Evolutionary conservation across 257 asterid species (phyloP).

Genomic region (Nicotiana noctiflora): DNA sequence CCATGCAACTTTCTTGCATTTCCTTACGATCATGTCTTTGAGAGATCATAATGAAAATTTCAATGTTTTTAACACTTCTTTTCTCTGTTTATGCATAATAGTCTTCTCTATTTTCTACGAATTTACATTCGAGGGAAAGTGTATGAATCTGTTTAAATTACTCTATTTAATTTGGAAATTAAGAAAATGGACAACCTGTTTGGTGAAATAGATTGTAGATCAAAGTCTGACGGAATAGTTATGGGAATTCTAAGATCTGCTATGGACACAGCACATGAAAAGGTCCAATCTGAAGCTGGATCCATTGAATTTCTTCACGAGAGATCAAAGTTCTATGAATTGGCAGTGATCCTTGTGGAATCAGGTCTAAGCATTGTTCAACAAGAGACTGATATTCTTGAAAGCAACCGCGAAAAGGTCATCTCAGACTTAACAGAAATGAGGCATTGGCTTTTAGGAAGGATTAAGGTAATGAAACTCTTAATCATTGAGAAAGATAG

Average conservation of each 20-base stretch:
- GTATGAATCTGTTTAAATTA: not conserved
- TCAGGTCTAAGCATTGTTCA: conserved; percentile 49
- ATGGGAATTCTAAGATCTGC: conserved; percentile 69
- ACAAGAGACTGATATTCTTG: conserved; percentile 47
- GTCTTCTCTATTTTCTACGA: not conserved
- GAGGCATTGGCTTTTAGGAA: conserved; percentile 47
- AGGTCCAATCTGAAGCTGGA: conserved; percentile 51
- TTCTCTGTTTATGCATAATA: not conserved
- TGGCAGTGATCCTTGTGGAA: conserved; percentile 61
- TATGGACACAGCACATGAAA: conserved; percentile 72
- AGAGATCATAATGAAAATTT: not conserved
- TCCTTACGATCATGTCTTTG: not conserved
- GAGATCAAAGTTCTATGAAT: conserved; percentile 56
- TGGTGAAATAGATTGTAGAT: conserved; percentile 49
- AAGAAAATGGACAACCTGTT: conserved; percentile 49
- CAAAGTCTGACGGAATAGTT: conserved; percentile 50
- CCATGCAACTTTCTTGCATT: conserved; percentile 8
- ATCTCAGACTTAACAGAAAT: conserved; percentile 52
- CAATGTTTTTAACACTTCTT: not conserved
- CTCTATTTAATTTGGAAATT: not conserved
- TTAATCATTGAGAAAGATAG: conserved; percentile 48
- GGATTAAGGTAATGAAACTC: conserved; percentile 46
- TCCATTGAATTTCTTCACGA: conserved; percentile 64
- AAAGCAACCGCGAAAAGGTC: conserved; percentile 41
- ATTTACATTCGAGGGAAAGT: not conserved